Conservation (phyloP, 768 basidiomycete species). For the Trametes sanguinea region DNA sequence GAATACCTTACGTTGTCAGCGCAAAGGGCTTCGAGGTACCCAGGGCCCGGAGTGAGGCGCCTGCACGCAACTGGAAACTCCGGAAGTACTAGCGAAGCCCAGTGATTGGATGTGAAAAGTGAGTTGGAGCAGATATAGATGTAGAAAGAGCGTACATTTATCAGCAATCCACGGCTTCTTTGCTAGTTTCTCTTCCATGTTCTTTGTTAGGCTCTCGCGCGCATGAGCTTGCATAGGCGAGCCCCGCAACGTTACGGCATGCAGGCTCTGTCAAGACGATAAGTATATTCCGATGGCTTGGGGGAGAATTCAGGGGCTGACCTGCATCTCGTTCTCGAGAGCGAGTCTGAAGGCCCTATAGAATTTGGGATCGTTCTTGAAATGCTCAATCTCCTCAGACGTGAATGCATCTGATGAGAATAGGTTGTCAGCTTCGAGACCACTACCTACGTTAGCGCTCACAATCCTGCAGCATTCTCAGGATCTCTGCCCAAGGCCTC, state of each 20-base stretch:
- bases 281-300: background rate
- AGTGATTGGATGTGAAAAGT: too few relatives aligned
- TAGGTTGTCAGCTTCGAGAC: background rate
- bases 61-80: slow-evolving; percentile 60
- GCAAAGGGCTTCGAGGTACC: slow-evolving; percentile 66
- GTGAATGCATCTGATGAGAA: slow-evolving; percentile 18
- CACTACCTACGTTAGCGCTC: background rate
- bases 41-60: slow-evolving; percentile 65
- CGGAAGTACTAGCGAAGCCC: slow-evolving; percentile 52
- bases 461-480: slow-evolving; percentile 46
- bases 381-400: slow-evolving; percentile 51
- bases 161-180: slow-evolving; percentile 65
- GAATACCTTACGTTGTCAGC: slow-evolving; percentile 62
- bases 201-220: slow-evolving; percentile 39
- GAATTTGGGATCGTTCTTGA: slow-evolving; percentile 46
- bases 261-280: slow-evolving; percentile 39
- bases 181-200: slow-evolving; percentile 52
- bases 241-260: slow-evolving; percentile 41
- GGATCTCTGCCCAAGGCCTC: slow-evolving; percentile 41
- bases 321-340: slow-evolving; percentile 52
- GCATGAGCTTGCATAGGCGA: slow-evolving; percentile 41
- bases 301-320: background rate
- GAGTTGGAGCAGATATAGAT: background rate
- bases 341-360: slow-evolving; percentile 51
- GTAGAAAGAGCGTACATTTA: slow-evolving; percentile 42